Conservation (phyloP, 352 stramenopile species). For the Phytophthora quininea region DNA sequence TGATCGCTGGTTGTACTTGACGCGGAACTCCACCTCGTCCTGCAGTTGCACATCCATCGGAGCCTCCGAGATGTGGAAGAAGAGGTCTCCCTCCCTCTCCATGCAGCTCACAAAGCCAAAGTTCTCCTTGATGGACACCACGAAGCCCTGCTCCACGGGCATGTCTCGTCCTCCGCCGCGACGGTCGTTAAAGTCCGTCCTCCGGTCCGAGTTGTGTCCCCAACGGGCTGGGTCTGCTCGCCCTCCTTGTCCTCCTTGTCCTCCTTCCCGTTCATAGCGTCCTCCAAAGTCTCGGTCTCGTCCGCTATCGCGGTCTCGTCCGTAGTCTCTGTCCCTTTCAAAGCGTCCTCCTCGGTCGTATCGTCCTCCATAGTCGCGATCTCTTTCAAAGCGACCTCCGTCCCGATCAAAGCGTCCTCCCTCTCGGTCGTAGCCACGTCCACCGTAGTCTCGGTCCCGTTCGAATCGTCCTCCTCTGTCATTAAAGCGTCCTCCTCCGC, state of each 20-base stretch:
- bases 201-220: slow-evolving; percentile 21
- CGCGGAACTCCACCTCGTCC: slow-evolving; percentile 78
- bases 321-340: slow-evolving; percentile 2
- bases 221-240: slow-evolving; percentile 27
- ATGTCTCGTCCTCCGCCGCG: slow-evolving; percentile 29
- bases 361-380: slow-evolving; percentile 4
- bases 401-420: neutral
- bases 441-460: slow-evolving; percentile 6
- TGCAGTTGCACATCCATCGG: slow-evolving; percentile 69
- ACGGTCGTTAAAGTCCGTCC: slow-evolving; percentile 9
- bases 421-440: neutral
- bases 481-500: neutral
- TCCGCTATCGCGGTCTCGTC: slow-evolving; percentile 4
- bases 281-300: slow-evolving; percentile 10
- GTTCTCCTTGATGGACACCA: slow-evolving; percentile 58
- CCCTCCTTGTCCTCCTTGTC: slow-evolving; percentile 20
- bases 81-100: slow-evolving; percentile 73
- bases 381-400: slow-evolving; percentile 21
- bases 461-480: slow-evolving; percentile 27
- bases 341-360: slow-evolving; percentile 8
- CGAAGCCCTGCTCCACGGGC: slow-evolving; percentile 44
- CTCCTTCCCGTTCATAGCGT: slow-evolving; percentile 23
- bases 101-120: slow-evolving; percentile 70
- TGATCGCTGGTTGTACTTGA: slow-evolving; percentile 76
- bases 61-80: slow-evolving; percentile 85